Base-by-base conservation (phyloP, 805 yeast species). In the Lachancea meyersii region DNA sequence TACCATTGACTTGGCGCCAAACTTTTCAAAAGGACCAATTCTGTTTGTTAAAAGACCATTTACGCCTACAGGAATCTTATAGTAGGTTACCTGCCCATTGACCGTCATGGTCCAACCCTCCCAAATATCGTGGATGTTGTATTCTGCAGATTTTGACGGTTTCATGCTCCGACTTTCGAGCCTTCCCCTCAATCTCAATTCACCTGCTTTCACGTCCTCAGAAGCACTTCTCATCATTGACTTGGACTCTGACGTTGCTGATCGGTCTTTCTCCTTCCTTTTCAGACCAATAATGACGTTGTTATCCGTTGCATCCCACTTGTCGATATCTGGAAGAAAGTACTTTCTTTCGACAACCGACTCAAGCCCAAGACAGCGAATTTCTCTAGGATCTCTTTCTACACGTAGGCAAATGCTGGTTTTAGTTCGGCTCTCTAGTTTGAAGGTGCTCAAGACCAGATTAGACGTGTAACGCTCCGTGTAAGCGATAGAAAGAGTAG, bases 361-460 rank as follows among this genome's bases (percentile, higher is more conserved):
- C 41, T 80, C 86, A 58, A 87, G 84, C 21, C 96, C 96, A 31
- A 83, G 70, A 64, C 96, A 87, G 67, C 96, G 76, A 30, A 86
- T 85, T 64, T 87, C 96, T 54, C 95, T 75, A 2, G 91, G 86
- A 63, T 87, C 96, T 74, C 96, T 82, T 63, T 87, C 96, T 31
- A 85, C 94, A 62, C 96, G 76, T 43, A 87, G 64, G 61, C 96
- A 87, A 31, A 87, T 87, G 51, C 77, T 81, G 44, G 77, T 82
- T 54, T 84, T 83, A 8, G 94, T 87, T 44, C 80, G 71, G 55
- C 82, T 83, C 46, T 80, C 85, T 35, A 81, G 76, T 34, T 76
- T 76, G 54, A 78, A 81, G 0, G 93, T 81, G 54, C 86, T 95
- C 66, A 85, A 66, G 5, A 82, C 78, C 60, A 7, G 77, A 14